These are phyloP conservation scores for Avena eriantha DNA, from an alignment of 176 grass and related monocot species.

Conservation along the genomic window DNA sequence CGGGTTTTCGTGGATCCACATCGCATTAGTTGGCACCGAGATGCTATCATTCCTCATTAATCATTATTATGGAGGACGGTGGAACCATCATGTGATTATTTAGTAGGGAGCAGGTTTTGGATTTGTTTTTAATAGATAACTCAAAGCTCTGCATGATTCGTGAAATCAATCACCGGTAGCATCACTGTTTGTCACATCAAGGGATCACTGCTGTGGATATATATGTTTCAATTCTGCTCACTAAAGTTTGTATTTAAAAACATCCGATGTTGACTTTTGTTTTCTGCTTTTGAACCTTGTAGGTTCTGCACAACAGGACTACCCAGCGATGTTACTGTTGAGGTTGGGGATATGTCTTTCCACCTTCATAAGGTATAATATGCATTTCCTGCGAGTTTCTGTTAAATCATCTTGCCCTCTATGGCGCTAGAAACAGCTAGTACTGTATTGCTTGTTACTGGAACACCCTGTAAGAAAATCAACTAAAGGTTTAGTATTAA, in stretches of 20 bases:
- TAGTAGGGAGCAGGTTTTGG: slow-evolving; percentile 28
- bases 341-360: slow-evolving; percentile 93
- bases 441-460: slow-evolving; percentile 6
- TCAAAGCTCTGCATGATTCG: neutral
- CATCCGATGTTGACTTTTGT: neutral
- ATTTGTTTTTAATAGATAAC: slow-evolving; percentile 28
- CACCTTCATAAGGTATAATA: slow-evolving; percentile 97
- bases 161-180: slow-evolving; percentile 27
- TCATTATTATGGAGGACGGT: slow-evolving; percentile 45
- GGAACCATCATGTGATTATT: slow-evolving; percentile 45
- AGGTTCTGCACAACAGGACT: slow-evolving; percentile 96
- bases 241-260: neutral
- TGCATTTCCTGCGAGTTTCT: neutral
- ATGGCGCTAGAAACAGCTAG: neutral
- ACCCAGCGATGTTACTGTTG: slow-evolving; percentile 90
- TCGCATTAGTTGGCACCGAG: slow-evolving; percentile 44
- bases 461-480: neutral
- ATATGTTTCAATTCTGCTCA: neutral
- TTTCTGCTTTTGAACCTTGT: slow-evolving; percentile 52
- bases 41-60: slow-evolving; percentile 27
- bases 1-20: slow-evolving; percentile 44
- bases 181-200: neutral
- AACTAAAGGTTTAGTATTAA: neutral
- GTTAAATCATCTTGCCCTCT: neutral
- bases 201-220: neutral